Evolutionary conservation across 148 eudicot species (phyloP).

Genomic region (Simmondsia chinensis): DNA sequence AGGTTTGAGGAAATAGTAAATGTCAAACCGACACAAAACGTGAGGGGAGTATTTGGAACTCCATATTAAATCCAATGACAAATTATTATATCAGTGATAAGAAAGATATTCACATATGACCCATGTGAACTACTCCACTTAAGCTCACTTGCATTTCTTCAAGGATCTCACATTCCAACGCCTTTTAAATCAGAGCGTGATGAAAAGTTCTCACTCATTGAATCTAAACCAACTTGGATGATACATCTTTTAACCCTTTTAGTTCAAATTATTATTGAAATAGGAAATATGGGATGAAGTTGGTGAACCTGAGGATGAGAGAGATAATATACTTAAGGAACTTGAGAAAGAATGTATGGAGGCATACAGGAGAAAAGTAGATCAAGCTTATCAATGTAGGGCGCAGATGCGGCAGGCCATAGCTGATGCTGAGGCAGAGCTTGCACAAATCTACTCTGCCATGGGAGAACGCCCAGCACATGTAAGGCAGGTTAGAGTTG

Average conservation of each 20-base stretch:
- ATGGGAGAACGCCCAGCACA: conserved; percentile 48
- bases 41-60: too few relatives aligned
- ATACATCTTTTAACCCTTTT: background rate
- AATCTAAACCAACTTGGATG: background rate
- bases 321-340: conserved; percentile 62
- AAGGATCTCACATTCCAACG: too few relatives aligned
- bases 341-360: conserved; percentile 75
- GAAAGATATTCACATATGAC: too few relatives aligned
- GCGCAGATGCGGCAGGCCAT: conserved; percentile 60
- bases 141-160: too few relatives aligned
- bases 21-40: too few relatives aligned
- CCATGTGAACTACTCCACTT: too few relatives aligned
- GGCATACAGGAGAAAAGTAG: conserved; percentile 63
- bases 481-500: conserved; percentile 39
- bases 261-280: conserved; percentile 3
- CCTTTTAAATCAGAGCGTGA: too few relatives aligned
- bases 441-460: conserved; percentile 49
- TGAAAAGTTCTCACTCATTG: background rate
- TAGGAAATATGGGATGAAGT: conserved; percentile 93
- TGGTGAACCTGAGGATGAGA: conserved; percentile 56
- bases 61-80: too few relatives aligned
- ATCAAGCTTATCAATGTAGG: conserved; percentile 52
- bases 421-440: conserved; percentile 73
- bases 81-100: too few relatives aligned
- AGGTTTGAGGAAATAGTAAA: too few relatives aligned